A percentile compares a stretch with the other conserved stretches of the same genome.
phyloP scores from a whole-genome alignment of 106 monocot genomes.

The Xerophyta viscosa region DNA sequence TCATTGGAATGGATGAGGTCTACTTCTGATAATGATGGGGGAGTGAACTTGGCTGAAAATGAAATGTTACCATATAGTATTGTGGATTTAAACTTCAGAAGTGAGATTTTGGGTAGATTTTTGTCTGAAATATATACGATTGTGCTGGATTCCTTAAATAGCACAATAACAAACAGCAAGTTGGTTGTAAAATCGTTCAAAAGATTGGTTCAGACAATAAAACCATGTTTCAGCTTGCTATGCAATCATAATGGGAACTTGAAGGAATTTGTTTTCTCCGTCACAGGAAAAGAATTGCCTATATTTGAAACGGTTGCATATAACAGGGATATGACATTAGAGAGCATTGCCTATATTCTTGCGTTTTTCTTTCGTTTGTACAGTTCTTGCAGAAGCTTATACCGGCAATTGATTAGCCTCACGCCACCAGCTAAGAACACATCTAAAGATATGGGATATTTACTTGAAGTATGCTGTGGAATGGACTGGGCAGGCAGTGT shows the following conservation, averaged over 20 bases:
- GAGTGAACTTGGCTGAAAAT: constrained; percentile 5
- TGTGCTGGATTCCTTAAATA: constrained; percentile 53
- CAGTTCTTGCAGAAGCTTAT: constrained; percentile 69
- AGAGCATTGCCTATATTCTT: constrained; percentile 42
- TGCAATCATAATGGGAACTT: constrained; percentile 23
- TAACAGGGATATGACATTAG: constrained; percentile 1
- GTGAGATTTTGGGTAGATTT: constrained; percentile 54
- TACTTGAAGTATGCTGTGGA: constrained; percentile 35
- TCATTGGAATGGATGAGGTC: constrained; percentile 61
- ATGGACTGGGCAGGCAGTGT: constrained; percentile 37
- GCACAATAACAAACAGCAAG: constrained; percentile 70
- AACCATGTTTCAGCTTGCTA: constrained; percentile 37
- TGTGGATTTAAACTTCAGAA: constrained; percentile 19
- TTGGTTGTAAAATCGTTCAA: constrained; percentile 59
- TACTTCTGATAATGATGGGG: constrained; percentile 4
- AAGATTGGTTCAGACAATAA: constrained; percentile 37
- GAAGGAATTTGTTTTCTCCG: constrained; percentile 30
- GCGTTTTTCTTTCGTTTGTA: constrained; percentile 74
- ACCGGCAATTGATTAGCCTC: constrained; percentile 49
- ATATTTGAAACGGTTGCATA: constrained; percentile 14
- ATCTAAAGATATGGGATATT: constrained; percentile 44
- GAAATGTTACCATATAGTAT: neutral
- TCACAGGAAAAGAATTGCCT: constrained; percentile 32
- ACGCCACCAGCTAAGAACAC: constrained; percentile 66
- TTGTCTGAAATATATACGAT: constrained; percentile 59